Conservation (phyloP, 208 protist species). For the Porcisia deanei region DNA sequence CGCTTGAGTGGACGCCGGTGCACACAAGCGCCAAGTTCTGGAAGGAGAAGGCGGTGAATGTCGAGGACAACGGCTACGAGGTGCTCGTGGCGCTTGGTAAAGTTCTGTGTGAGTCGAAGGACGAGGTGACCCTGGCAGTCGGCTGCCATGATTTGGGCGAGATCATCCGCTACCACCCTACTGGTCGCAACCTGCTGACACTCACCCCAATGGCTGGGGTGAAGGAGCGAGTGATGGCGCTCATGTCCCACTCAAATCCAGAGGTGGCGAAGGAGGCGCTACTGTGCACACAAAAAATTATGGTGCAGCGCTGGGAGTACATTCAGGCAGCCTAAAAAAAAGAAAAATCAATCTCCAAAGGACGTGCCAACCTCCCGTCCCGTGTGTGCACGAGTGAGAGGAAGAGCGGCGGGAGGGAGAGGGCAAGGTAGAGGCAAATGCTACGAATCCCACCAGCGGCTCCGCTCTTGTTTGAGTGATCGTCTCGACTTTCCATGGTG, state of each 20-base stretch:
- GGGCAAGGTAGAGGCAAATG: too few relatives aligned
- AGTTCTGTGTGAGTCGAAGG: slow-evolving; percentile 64
- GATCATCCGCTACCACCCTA: slow-evolving; percentile 91
- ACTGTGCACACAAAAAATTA: slow-evolving; percentile 92
- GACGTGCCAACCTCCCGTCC: background rate
- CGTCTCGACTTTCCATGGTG: too few relatives aligned
- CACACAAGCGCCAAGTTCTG: slow-evolving; percentile 95
- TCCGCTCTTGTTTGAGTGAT: too few relatives aligned
- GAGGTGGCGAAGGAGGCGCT: slow-evolving; percentile 91
- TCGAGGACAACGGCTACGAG: slow-evolving; percentile 91
- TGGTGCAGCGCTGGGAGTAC: slow-evolving; percentile 94
- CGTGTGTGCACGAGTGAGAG: background rate
- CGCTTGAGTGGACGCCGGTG: slow-evolving; percentile 92
- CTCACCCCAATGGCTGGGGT: slow-evolving; percentile 73
- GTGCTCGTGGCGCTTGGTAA: slow-evolving; percentile 88
- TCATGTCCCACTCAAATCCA: slow-evolving; percentile 82
- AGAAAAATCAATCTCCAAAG: too few relatives aligned
- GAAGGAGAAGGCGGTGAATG: slow-evolving; percentile 89
- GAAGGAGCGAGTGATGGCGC: slow-evolving; percentile 82
- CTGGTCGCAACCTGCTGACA: slow-evolving; percentile 75
- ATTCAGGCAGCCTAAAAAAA: slow-evolving; percentile 52
- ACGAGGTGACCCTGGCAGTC: slow-evolving; percentile 76
- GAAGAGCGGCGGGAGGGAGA: too few relatives aligned
- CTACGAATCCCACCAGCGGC: too few relatives aligned
- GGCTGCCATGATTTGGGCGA: slow-evolving; percentile 94